Base-by-base conservation (phyloP, 352 stramenopile genomes). In the Phytophthora boehmeriae region DNA sequence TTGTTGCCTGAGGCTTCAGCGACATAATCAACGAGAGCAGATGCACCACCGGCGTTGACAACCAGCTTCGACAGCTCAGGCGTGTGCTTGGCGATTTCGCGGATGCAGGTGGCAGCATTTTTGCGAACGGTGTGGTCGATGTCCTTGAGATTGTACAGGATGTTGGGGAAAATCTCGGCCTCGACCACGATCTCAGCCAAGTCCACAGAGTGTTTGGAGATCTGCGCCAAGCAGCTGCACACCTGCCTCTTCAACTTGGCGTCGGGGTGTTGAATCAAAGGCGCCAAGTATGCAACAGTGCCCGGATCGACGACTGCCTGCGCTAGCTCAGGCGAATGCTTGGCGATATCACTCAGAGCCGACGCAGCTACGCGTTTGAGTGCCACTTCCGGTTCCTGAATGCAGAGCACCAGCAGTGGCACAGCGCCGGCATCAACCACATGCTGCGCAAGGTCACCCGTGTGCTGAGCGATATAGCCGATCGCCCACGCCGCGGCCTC, bases 111-210 rank as follows among this genome's bases (percentile, higher is more conserved):
- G 17, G 95, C 95, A 2, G 92, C 92, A 63, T 98, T 98, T 72
- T 98, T 98, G n/a, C 93, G 78, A 1, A 98, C 95, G n/a, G 88
- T 96, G 45, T 92, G 75, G 54, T 98, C 95, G 32, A 94, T 94
- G 66, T 98, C 95, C 69, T 98, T 98, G 52, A 98, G 86, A 58
- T 90, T 98, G 69, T 96, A 97, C 17, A 98, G 69, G 42, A 98
- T 97, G 62, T 97, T 97, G 27, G 95, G 95, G 80, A 98, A 98
- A 32, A 98, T 96, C 65, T 98, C 95, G 9, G 95, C 92, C 61
- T 98, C 95, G 5, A 98, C 95, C 14, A 98, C 95, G 35, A 97
- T 95, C 68, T 98, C 95, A 0, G 95, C 95, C 27, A 98, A 79
- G 62, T 98, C 95, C 14, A 98, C 95, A 11, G 80, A 96, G 77